Evolutionary conservation across 148 eudicot species (phyloP).

Genomic region (Persicaria maculosa): DNA sequence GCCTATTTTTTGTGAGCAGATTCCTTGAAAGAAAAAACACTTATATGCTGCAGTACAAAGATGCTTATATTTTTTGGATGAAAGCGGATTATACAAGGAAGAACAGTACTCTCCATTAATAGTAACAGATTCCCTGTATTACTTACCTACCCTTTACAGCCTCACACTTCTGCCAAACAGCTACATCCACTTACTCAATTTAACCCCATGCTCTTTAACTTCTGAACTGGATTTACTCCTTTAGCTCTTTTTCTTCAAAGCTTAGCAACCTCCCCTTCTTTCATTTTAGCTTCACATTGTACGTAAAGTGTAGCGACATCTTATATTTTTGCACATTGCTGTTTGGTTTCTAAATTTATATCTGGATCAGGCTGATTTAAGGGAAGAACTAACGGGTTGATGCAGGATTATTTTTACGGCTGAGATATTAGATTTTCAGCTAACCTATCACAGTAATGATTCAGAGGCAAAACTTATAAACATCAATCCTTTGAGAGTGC

Average conservation of each 20-base stretch:
- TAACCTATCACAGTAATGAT: not conserved
- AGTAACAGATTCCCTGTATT: not conserved
- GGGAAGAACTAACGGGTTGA: not conserved
- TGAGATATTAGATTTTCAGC: not conserved
- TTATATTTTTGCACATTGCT: not conserved
- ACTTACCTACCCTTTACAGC: constrained; percentile 7
- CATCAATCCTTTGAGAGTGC: not conserved
- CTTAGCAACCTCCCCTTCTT: not conserved
- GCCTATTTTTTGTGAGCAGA: not conserved
- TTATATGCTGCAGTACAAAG: not conserved
- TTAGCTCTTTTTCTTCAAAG: not conserved
- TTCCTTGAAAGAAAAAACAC: not conserved
- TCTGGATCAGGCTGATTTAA: not conserved
- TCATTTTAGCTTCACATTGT: not conserved
- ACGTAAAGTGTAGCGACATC: not conserved
- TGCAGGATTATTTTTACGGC: not conserved
- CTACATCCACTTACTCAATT: not conserved
- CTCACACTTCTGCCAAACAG: constrained; percentile 6
- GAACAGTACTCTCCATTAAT: not conserved
- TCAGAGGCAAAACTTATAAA: not conserved
- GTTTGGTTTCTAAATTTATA: not conserved
- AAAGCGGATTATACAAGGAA: not conserved
- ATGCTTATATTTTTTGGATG: no score
- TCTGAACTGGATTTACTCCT: not conserved
- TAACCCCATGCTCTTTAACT: not conserved